Conservation (phyloP, 495 filamentous ascomycete genomes). For the Immersiella caudata region DNA sequence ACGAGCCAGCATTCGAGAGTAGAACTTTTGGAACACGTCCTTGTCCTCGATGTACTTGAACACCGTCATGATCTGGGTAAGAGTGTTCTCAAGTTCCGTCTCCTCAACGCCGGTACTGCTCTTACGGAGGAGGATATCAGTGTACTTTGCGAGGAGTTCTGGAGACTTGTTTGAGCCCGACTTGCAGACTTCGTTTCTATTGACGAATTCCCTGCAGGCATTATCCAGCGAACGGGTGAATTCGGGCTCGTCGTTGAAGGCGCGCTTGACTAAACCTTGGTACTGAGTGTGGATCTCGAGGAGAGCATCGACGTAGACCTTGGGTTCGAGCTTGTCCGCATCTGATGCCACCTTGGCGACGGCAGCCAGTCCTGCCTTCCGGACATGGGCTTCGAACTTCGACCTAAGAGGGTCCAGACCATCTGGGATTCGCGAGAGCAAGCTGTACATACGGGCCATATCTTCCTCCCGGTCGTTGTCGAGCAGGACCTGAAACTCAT, state of each 20-base stretch:
- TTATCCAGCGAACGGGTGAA: conserved; percentile 97
- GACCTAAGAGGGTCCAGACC: conserved; percentile 86
- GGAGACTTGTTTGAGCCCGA: conserved; percentile 89
- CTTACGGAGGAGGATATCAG: conserved; percentile 92
- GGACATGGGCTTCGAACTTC: conserved; percentile 90
- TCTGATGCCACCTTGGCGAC: conserved; percentile 90
- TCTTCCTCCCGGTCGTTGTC: conserved; percentile 95
- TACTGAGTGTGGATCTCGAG: conserved; percentile 94
- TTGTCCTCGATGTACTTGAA: conserved; percentile 99
- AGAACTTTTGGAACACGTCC: conserved; percentile 99
- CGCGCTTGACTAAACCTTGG: conserved; percentile 84
- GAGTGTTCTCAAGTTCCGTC: conserved; percentile 83
- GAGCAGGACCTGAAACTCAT: conserved; percentile 95
- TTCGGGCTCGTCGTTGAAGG: conserved; percentile 93
- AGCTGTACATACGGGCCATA: conserved; percentile 92
- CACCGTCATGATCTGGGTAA: conserved; percentile 97
- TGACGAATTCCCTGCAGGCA: conserved; percentile 96
- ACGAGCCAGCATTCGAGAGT: conserved; percentile 94
- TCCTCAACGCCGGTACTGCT: conserved; percentile 89
- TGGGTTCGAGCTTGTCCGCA: conserved; percentile 90
- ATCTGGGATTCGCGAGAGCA: conserved; percentile 87
- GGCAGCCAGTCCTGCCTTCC: conserved; percentile 81
- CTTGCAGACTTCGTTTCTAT: conserved; percentile 93
- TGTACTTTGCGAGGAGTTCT: conserved; percentile 92
- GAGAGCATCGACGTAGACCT: conserved; percentile 93